These are phyloP conservation scores for Spongispora temasekensis DNA, from an alignment of 1,284 basidiomycete species.

Conservation along the genomic window DNA sequence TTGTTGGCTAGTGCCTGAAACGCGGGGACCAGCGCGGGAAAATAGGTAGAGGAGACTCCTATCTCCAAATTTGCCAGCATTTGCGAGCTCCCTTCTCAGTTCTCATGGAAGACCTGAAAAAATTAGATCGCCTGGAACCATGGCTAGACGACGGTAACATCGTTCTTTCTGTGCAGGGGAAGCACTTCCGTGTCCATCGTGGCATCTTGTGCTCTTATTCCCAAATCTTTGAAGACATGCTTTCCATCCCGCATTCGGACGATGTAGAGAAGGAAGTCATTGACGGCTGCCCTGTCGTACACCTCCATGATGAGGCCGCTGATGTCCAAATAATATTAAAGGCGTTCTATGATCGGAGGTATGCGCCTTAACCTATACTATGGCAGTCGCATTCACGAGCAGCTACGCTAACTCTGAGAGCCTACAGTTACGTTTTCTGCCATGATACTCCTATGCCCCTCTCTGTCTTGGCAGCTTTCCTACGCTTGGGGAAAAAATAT, in stretches of 20 bases:
- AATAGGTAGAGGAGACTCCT: no score
- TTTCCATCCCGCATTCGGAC: slow-evolving; percentile 7
- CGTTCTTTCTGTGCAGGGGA: slow-evolving; percentile 9
- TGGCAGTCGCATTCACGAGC: no score
- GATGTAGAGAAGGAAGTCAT: slow-evolving; percentile 1
- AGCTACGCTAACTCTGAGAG: no score
- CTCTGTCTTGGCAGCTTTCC: slow-evolving; percentile 8
- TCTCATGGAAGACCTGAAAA: neutral
- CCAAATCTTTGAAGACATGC: slow-evolving; percentile 24
- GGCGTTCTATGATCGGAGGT: slow-evolving; percentile 20
- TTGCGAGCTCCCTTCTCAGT: no score
- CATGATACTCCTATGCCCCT: slow-evolving; percentile 12
- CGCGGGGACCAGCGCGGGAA: no score
- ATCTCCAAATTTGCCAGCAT: no score
- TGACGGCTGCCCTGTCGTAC: slow-evolving; percentile 19
- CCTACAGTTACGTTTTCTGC: slow-evolving; percentile 7
- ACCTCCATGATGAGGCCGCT: slow-evolving; percentile 8
- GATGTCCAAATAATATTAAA: slow-evolving; percentile 16
- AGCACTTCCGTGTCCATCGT: slow-evolving; percentile 23
- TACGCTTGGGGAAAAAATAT: slow-evolving; percentile 19
- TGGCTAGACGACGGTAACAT: slow-evolving; percentile 27
- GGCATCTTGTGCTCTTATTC: slow-evolving; percentile 18
- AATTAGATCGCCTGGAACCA: slow-evolving; percentile 9
- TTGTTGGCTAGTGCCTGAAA: no score
- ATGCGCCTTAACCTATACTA: neutral